A percentile compares a stretch with the other conserved stretches of the same genome.
These are phyloP conservation scores for Bruguiera gymnorhiza DNA, from an alignment of 345 rosid species.

Conservation along the genomic window DNA sequence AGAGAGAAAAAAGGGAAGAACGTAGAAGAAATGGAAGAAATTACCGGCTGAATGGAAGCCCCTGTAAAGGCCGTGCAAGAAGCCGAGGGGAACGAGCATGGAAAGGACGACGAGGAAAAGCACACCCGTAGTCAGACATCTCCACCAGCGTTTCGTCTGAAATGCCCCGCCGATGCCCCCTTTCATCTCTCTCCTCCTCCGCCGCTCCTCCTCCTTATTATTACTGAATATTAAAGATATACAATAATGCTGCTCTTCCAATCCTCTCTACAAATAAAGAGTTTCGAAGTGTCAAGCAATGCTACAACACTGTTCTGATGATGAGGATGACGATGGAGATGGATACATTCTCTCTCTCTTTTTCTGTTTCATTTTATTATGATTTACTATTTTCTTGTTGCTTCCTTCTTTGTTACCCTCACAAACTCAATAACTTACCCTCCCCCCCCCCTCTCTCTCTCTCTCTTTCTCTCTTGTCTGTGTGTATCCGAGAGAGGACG, in stretches of 20 bases:
- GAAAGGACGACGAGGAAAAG: slow-evolving; percentile 83
- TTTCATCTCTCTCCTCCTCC: slow-evolving; percentile 23
- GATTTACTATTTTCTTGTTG: background rate
- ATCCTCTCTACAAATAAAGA: too few relatives aligned
- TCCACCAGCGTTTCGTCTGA: slow-evolving; percentile 73
- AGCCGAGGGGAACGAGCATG: slow-evolving; percentile 91
- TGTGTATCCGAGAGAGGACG: too few relatives aligned
- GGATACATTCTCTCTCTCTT: background rate
- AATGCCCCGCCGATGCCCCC: slow-evolving; percentile 34
- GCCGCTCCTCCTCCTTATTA: slow-evolving; percentile 6
- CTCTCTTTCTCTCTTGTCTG: background rate
- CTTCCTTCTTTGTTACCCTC: background rate
- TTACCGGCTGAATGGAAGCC: slow-evolving; percentile 65
- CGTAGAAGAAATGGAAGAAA: background rate
- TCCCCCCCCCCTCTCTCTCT: background rate
- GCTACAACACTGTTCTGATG: too few relatives aligned
- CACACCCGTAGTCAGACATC: slow-evolving; percentile 62
- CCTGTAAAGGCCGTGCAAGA: slow-evolving; percentile 77
- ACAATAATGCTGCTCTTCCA: too few relatives aligned
- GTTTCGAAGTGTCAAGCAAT: too few relatives aligned
- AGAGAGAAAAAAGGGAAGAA: background rate
- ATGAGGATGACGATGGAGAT: background rate
- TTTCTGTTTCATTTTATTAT: background rate
- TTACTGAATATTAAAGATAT: too few relatives aligned
- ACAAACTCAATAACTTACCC: slow-evolving; percentile 5